Percentiles rank a stretch among this genome's conserved stretches.
These are phyloP conservation scores for Spathaspora jeffriesii DNA, from an alignment of 1,139 yeast genomes.

Conservation along the genomic window DNA sequence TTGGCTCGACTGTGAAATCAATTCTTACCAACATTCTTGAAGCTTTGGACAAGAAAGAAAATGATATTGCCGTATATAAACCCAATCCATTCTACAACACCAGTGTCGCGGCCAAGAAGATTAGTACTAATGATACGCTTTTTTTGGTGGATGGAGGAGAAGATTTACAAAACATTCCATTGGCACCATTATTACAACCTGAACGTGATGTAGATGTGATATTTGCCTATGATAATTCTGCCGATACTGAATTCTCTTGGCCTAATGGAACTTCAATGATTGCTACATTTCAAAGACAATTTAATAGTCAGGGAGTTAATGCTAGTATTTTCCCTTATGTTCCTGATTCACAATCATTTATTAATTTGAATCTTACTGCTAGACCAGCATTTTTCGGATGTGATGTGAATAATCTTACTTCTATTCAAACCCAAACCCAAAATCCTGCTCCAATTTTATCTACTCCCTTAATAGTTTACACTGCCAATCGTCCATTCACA, in stretches of 20 bases:
- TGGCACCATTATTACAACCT: conserved; percentile 39
- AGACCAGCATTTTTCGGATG: conserved; percentile 89
- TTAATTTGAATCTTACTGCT: conserved; percentile 58
- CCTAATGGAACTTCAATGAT: conserved; percentile 42
- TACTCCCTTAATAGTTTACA: conserved; percentile 79
- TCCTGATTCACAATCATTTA: conserved; percentile 71
- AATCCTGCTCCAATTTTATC: conserved; percentile 24
- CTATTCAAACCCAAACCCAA: conserved; percentile 30
- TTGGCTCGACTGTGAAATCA: conserved; percentile 46
- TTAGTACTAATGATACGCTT: conserved; percentile 35
- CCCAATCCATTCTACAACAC: conserved; percentile 58
- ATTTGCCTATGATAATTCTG: conserved; percentile 51
- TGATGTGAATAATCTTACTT: conserved; percentile 65
- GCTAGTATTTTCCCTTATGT: conserved; percentile 80
- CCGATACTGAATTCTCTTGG: conserved; percentile 43
- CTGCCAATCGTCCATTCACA: conserved; percentile 76
- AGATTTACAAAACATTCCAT: conserved; percentile 42
- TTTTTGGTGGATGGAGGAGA: conserved; percentile 47
- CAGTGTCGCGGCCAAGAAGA: conserved; percentile 24
- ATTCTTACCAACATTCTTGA: conserved; percentile 46
- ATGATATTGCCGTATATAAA: conserved; percentile 44
- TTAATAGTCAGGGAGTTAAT: conserved; percentile 53
- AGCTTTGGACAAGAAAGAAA: conserved; percentile 42
- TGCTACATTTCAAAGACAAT: conserved; percentile 68
- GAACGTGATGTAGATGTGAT: conserved; percentile 41